phyloP scores from a whole-genome alignment of 2,329 filamentous ascomycete genomes.

The Aspergillus tamarii region DNA sequence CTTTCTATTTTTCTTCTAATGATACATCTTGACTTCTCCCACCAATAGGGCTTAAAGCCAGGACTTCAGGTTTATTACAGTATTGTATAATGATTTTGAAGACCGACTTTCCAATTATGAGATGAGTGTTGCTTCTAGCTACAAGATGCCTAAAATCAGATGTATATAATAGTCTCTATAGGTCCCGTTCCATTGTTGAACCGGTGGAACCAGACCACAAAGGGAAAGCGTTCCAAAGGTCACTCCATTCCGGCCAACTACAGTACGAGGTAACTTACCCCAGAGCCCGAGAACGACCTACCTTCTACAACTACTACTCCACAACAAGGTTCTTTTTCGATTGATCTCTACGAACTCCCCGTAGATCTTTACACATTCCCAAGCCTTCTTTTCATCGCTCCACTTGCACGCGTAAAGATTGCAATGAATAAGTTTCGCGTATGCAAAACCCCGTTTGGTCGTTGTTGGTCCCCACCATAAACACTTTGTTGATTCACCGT shows the following conservation, averaged over 20 bases:
- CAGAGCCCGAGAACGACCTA: neutral
- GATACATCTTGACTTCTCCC: neutral
- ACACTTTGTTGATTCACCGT: neutral
- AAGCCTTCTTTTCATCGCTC: neutral
- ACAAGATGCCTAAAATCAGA: neutral
- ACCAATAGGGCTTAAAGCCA: too few species aligned
- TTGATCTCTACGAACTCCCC: neutral
- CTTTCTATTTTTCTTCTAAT: neutral
- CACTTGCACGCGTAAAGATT: conserved; percentile 1
- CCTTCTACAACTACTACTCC: neutral
- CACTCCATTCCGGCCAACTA: neutral
- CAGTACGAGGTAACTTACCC: neutral
- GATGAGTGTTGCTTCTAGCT: neutral
- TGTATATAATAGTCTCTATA: neutral
- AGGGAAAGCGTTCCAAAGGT: neutral
- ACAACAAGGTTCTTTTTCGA: conserved; percentile 2
- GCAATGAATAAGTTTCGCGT: conserved; percentile 40
- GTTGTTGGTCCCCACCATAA: neutral
- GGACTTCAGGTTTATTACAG: neutral
- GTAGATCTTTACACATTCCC: neutral
- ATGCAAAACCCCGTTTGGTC: conserved; percentile 16
- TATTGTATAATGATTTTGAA: too few species aligned
- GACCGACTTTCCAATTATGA: neutral
- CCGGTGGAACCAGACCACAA: neutral
- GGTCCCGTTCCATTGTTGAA: neutral